Conservation (phyloP, 108 stramenopile species). For the Skeletonema potamos region DNA sequence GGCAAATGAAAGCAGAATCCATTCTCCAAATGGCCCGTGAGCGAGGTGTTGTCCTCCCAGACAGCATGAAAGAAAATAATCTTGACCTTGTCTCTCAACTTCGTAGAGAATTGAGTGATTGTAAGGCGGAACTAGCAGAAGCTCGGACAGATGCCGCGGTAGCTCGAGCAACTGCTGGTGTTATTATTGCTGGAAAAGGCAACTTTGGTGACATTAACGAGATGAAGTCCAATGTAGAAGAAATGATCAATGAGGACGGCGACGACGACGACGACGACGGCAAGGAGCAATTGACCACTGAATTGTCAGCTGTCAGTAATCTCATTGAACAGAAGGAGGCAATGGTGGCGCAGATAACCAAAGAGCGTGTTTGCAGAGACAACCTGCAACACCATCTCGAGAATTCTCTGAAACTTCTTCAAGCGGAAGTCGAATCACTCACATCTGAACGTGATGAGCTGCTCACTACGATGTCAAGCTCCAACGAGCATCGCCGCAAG, state of each 20-base stretch:
- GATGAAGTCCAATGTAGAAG: slow-evolving; percentile 5
- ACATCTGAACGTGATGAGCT: slow-evolving; percentile 42
- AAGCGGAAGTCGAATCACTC: slow-evolving; percentile 55
- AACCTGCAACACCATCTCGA: slow-evolving; percentile 51
- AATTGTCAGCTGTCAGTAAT: slow-evolving; percentile 50
- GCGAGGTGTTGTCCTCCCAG: slow-evolving; percentile 36
- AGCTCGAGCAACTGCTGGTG: slow-evolving; percentile 56
- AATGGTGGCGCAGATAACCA: slow-evolving; percentile 43
- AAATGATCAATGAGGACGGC: not conserved
- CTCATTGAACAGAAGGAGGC: slow-evolving; percentile 62
- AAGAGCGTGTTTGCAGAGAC: slow-evolving; percentile 56
- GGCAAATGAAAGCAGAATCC: slow-evolving; percentile 44
- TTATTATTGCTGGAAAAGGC: slow-evolving; percentile 43
- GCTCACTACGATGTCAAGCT: slow-evolving; percentile 19
- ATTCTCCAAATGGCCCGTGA: slow-evolving; percentile 21
- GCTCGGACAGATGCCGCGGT: slow-evolving; percentile 50
- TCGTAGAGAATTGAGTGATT: slow-evolving; percentile 31
- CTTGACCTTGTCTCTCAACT: slow-evolving; percentile 31
- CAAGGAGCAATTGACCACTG: slow-evolving; percentile 45
- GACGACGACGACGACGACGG: slow-evolving; percentile 21
- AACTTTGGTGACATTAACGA: slow-evolving; percentile 14
- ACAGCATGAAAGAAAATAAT: slow-evolving; percentile 5
- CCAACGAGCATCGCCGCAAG: slow-evolving; percentile 25
- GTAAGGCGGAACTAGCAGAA: slow-evolving; percentile 44
- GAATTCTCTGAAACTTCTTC: slow-evolving; percentile 43